A percentile compares a stretch with the other conserved stretches of the same genome.
Conservation (phyloP, 2,329 filamentous ascomycete genomes). For the Sporothrix inflata region DNA sequence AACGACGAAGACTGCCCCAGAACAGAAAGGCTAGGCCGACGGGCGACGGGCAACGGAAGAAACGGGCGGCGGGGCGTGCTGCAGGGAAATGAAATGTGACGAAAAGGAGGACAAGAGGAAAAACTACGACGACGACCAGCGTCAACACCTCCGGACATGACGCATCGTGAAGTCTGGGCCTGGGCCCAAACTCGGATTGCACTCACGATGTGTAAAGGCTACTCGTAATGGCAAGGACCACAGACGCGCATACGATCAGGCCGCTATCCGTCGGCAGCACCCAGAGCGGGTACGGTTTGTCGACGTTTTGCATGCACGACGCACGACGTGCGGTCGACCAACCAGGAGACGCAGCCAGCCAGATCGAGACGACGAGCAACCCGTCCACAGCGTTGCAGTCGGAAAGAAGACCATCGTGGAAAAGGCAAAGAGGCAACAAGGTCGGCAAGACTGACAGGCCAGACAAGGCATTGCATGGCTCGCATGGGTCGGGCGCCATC, state of each 20-base stretch:
- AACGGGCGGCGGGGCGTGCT: not conserved
- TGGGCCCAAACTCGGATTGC: not conserved
- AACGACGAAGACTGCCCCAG: not conserved
- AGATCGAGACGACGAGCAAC: not conserved
- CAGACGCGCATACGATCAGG: slow-evolving; percentile 9
- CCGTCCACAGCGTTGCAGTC: not conserved
- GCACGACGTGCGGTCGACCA: not conserved
- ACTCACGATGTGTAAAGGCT: not conserved
- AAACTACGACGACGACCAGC: not conserved
- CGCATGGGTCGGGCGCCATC: slow-evolving; percentile 7
- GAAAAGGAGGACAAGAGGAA: slow-evolving; percentile 14
- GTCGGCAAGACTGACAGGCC: too few relatives aligned
- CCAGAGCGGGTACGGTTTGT: not conserved
- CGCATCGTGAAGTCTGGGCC: slow-evolving; percentile 12
- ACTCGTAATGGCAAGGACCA: slow-evolving; percentile 17
- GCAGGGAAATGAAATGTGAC: slow-evolving; percentile 3
- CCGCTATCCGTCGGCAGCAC: slow-evolving; percentile 22
- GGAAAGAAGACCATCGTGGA: not conserved
- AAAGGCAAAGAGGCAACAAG: not conserved
- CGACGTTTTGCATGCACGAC: not conserved
- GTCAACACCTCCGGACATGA: not conserved
- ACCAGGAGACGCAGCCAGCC: not conserved
- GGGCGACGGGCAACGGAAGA: not conserved
- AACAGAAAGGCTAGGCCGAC: not conserved
- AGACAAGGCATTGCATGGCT: too few relatives aligned